Conservation (phyloP, 1,284 basidiomycete species). For the Cerioporus squamosus region DNA sequence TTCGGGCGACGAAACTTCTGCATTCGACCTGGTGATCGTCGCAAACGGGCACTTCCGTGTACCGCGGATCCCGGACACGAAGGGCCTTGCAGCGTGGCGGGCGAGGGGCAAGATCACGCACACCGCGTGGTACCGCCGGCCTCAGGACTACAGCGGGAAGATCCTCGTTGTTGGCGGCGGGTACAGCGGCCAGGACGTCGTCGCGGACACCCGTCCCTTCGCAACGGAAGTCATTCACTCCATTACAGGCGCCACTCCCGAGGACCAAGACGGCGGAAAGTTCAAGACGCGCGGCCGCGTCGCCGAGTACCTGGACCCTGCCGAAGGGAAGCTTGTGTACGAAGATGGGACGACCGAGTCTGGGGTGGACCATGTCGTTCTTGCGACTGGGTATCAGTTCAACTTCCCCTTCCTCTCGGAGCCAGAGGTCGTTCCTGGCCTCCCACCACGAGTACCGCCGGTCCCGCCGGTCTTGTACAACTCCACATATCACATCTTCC, state of each 20-base stretch:
- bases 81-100: conserved; percentile 67
- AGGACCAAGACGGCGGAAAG: conserved; percentile 37
- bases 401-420: conserved; percentile 63
- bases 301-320: conserved; percentile 42
- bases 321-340: conserved; percentile 57
- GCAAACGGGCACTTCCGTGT: conserved; percentile 75
- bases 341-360: conserved; percentile 60
- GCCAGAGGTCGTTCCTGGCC: conserved; percentile 34
- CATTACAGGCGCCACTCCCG: conserved; percentile 39
- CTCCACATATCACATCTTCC: conserved; percentile 66
- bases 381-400: conserved; percentile 77
- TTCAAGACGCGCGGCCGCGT: conserved; percentile 51
- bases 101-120: conserved; percentile 54
- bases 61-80: conserved; percentile 62
- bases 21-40: conserved; percentile 69
- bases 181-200: conserved; percentile 71
- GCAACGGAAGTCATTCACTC: conserved; percentile 61
- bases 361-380: conserved; percentile 62
- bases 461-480: conserved; percentile 59
- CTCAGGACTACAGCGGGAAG: conserved; percentile 47
- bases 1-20: conserved; percentile 30
- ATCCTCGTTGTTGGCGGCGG: conserved; percentile 74
- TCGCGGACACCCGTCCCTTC: conserved; percentile 53
- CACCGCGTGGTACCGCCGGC: conserved; percentile 68
- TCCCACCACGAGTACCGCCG: conserved; percentile 47